Evolutionary conservation across 345 rosid genomes (phyloP).

Genomic region (Acer campestre): DNA sequence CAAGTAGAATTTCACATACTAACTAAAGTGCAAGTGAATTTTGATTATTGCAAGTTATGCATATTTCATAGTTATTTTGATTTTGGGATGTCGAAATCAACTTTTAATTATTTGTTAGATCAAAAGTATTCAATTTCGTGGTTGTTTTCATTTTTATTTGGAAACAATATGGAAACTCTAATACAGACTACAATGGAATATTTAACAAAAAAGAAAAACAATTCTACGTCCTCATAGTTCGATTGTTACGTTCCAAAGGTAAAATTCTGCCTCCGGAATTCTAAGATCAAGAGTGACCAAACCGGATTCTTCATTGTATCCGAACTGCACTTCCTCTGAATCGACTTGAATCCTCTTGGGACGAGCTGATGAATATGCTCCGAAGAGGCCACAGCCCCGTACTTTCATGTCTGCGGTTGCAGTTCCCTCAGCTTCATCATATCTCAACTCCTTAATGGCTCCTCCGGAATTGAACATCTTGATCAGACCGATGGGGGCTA

Average conservation of each 20-base stretch:
- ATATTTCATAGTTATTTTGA: too few relatives aligned
- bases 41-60: too few relatives aligned
- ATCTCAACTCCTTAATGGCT: conserved; percentile 47
- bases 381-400: conserved; percentile 52
- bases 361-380: conserved; percentile 47
- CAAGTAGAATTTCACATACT: too few relatives aligned
- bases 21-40: too few relatives aligned
- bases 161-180: background rate
- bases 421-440: conserved; percentile 30
- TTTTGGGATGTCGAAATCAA: too few relatives aligned
- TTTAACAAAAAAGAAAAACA: background rate
- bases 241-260: conserved; percentile 49
- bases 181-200: background rate
- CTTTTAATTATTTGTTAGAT: too few relatives aligned
- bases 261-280: conserved; percentile 49
- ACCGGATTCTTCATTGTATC: conserved; percentile 40
- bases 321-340: conserved; percentile 38
- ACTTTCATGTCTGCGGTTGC: conserved; percentile 35
- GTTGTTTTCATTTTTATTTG: too few relatives aligned
- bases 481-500: conserved; percentile 53
- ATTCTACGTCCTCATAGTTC: conserved; percentile 21
- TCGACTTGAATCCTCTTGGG: conserved; percentile 46
- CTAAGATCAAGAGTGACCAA: conserved; percentile 43
- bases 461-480: conserved; percentile 71
- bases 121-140: too few relatives aligned